Evolutionary conservation across 1,139 yeast genomes (phyloP).

Genomic region (Yamadazyma diddensiae): DNA sequence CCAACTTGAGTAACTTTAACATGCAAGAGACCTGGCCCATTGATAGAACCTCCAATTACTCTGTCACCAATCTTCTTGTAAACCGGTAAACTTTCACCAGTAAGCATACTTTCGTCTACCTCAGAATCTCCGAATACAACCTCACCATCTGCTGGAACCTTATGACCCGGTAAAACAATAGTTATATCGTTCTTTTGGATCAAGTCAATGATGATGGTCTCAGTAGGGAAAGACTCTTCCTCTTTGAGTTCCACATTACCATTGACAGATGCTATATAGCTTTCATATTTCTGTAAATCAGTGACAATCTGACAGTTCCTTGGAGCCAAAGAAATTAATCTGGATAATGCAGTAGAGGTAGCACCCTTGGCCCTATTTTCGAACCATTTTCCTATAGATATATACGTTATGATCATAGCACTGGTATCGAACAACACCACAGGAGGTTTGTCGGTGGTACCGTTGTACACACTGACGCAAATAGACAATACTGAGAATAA

Average conservation of each 20-base stretch:
- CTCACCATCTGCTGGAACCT: slow-evolving; percentile 88
- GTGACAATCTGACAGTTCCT: slow-evolving; percentile 65
- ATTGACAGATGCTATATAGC: slow-evolving; percentile 13
- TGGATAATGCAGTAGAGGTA: slow-evolving; percentile 84
- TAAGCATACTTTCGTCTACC: slow-evolving; percentile 81
- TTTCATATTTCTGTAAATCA: slow-evolving; percentile 29
- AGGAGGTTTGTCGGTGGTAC: slow-evolving; percentile 49
- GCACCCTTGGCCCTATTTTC: slow-evolving; percentile 94
- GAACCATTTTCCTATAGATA: slow-evolving; percentile 83
- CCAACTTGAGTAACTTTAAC: slow-evolving; percentile 72
- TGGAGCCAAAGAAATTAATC: slow-evolving; percentile 77
- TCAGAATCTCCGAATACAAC: slow-evolving; percentile 77
- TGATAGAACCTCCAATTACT: slow-evolving; percentile 89
- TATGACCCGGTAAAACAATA: slow-evolving; percentile 79
- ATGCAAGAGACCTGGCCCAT: slow-evolving; percentile 72
- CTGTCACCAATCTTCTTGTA: slow-evolving; percentile 55
- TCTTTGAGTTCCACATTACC: slow-evolving; percentile 6
- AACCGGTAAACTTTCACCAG: slow-evolving; percentile 87
- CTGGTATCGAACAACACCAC: slow-evolving; percentile 83
- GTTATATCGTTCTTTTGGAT: slow-evolving; percentile 77
- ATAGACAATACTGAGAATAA: slow-evolving; percentile 67
- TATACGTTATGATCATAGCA: slow-evolving; percentile 78
- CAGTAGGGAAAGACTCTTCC: slow-evolving; percentile 21
- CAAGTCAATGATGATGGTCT: slow-evolving; percentile 63
- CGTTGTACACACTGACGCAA: slow-evolving; percentile 37